These are phyloP conservation scores for Primulina huaijiensis DNA, from an alignment of 257 asterid species.

Conservation along the genomic window DNA sequence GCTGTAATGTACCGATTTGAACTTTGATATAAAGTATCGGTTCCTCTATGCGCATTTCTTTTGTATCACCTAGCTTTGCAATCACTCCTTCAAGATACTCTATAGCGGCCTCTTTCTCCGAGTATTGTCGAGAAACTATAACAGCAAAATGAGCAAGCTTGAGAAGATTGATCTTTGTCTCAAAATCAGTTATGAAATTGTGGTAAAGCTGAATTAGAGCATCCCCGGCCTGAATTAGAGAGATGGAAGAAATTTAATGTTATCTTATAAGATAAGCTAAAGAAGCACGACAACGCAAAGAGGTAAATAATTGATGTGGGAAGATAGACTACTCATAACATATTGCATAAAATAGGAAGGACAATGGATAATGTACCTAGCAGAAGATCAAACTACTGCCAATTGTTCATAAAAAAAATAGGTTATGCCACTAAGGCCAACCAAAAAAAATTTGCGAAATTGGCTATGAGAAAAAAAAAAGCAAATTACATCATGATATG, in stretches of 20 bases:
- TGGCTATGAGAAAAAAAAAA: neutral
- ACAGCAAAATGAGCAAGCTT: constrained; percentile 97
- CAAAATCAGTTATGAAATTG: constrained; percentile 88
- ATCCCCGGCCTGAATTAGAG: constrained; percentile 75
- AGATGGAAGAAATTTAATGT: constrained; percentile 21
- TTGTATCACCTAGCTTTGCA: constrained; percentile 79
- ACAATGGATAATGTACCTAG: neutral
- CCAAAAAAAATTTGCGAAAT: neutral
- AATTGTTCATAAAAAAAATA: neutral
- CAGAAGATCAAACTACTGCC: neutral
- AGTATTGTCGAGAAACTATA: constrained; percentile 75
- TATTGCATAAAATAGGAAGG: neutral
- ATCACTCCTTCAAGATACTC: constrained; percentile 84
- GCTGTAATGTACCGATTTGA: constrained; percentile 81
- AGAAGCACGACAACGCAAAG: neutral
- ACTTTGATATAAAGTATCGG: constrained; percentile 79
- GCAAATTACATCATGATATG: neutral
- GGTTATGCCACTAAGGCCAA: neutral
- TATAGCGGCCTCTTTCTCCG: constrained; percentile 82
- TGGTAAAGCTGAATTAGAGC: constrained; percentile 85
- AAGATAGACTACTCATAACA: neutral
- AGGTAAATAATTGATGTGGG: neutral
- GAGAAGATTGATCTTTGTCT: constrained; percentile 94
- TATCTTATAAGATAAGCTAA: neutral
- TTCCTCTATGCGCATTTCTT: constrained; percentile 79